These are phyloP conservation scores for Athelia sp. DNA, from an alignment of 1,284 basidiomycete species.

Conservation along the genomic window DNA sequence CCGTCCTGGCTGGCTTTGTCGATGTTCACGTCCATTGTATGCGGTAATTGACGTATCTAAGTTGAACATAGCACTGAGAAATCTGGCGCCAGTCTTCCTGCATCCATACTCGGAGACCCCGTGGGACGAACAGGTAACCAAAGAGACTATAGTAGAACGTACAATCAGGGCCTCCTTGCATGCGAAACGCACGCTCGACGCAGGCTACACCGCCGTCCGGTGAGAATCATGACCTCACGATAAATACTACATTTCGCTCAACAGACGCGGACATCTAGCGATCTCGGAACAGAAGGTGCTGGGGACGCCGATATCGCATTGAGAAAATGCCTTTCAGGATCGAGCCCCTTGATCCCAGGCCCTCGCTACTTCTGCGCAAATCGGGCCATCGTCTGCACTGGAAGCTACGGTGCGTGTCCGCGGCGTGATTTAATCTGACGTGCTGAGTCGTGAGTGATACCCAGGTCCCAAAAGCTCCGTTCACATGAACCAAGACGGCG, in stretches of 20 bases:
- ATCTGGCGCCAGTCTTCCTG: constrained; percentile 45
- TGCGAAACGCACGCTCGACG: constrained; percentile 53
- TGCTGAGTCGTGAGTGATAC: constrained; percentile 2
- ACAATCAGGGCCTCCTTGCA: constrained; percentile 59
- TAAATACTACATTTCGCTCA: constrained; percentile 1
- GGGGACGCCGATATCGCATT: constrained; percentile 58
- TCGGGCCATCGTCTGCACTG: constrained; percentile 57
- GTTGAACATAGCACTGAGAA: too few species aligned
- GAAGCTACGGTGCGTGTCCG: constrained; percentile 46
- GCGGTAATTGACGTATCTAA: constrained; percentile 16
- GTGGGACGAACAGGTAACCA: constrained; percentile 61
- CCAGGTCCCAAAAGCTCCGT: constrained; percentile 52
- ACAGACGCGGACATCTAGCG: too few species aligned
- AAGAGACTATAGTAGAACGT: constrained; percentile 49
- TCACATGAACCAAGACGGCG: constrained; percentile 41
- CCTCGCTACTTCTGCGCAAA: constrained; percentile 63
- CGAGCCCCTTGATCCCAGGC: constrained; percentile 48
- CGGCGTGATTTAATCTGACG: not conserved
- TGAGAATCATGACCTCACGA: constrained; percentile 19
- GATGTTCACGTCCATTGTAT: constrained; percentile 63
- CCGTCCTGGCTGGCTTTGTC: constrained; percentile 61
- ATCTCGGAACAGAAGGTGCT: constrained; percentile 64
- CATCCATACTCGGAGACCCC: constrained; percentile 56
- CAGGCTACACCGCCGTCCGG: constrained; percentile 67
- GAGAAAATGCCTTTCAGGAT: constrained; percentile 50